phyloP scores from a whole-genome alignment of 805 yeast genomes.

The Novakomyces olei region DNA sequence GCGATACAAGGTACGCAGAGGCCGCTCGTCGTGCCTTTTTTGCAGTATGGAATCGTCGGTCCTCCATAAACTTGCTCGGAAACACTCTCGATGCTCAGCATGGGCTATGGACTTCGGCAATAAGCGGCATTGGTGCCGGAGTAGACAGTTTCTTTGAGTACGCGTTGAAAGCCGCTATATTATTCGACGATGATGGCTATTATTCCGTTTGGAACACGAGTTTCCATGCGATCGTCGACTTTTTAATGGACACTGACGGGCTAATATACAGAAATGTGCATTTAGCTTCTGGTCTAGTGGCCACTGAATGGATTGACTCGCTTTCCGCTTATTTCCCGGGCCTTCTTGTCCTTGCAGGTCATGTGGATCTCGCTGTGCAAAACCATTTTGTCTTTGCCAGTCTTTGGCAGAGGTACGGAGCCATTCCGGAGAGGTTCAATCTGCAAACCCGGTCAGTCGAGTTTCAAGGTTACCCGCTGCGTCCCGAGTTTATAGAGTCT shows the following conservation, averaged over 20 bases:
- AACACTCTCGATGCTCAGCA: constrained; percentile 47
- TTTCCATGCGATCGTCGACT: constrained; percentile 34
- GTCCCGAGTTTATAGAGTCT: constrained; percentile 84
- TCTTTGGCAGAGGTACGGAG: constrained; percentile 59
- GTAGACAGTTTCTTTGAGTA: constrained; percentile 81
- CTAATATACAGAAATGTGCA: constrained; percentile 39
- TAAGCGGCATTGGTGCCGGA: constrained; percentile 76
- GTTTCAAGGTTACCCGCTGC: constrained; percentile 50
- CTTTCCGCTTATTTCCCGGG: constrained; percentile 81
- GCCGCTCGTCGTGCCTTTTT: constrained; percentile 40
- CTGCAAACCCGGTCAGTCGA: constrained; percentile 17
- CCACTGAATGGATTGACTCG: constrained; percentile 60
- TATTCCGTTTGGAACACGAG: constrained; percentile 34
- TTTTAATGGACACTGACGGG: constrained; percentile 23
- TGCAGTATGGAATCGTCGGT: constrained; percentile 46
- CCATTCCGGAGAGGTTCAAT: constrained; percentile 79
- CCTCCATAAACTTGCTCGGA: constrained; percentile 31
- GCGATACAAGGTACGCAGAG: constrained; percentile 46
- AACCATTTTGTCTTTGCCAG: constrained; percentile 44
- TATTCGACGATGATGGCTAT: constrained; percentile 40
- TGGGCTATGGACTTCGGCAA: constrained; percentile 32
- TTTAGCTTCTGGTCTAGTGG: constrained; percentile 26
- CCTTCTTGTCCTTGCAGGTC: constrained; percentile 56
- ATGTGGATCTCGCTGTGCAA: constrained; percentile 37
- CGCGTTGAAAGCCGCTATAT: constrained; percentile 51